These are phyloP conservation scores for Letharia lupina DNA, from an alignment of 495 filamentous ascomycete genomes.

Conservation along the genomic window DNA sequence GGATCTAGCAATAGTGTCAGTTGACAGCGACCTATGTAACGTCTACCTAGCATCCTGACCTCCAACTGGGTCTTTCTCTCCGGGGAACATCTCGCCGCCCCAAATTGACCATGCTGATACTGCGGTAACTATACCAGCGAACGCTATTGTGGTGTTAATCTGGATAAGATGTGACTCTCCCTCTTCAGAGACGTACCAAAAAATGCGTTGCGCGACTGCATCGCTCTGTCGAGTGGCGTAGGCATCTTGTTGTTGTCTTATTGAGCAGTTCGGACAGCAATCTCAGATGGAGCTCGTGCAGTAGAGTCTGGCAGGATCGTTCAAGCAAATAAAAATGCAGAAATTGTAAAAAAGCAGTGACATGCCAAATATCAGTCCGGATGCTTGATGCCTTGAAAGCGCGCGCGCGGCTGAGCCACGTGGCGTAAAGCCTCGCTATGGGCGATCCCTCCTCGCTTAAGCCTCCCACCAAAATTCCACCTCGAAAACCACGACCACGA, in stretches of 20 bases:
- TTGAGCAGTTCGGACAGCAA: not conserved
- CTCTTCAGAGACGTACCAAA: constrained; percentile 39
- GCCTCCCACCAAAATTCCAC: constrained; percentile 10
- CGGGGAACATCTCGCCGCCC: constrained; percentile 72
- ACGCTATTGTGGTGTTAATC: constrained; percentile 36
- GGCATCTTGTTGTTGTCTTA: constrained; percentile 43
- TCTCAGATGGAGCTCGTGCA: not conserved
- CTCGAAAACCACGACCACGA: not conserved
- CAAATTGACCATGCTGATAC: constrained; percentile 79
- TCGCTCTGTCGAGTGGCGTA: constrained; percentile 67
- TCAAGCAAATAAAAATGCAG: not conserved
- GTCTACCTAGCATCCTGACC: constrained; percentile 34
- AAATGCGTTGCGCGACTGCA: constrained; percentile 62
- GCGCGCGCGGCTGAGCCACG: constrained; percentile 8
- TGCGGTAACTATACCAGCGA: constrained; percentile 74
- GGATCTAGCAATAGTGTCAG: constrained; percentile 41
- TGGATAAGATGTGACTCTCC: not conserved
- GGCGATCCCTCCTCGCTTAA: constrained; percentile 19
- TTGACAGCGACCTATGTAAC: not conserved
- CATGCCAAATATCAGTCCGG: not conserved
- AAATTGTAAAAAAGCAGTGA: too few relatives aligned
- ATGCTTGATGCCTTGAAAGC: constrained; percentile 2
- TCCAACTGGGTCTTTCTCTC: constrained; percentile 63
- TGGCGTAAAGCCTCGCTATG: constrained; percentile 11
- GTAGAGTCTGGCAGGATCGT: too few relatives aligned